Evolutionary conservation across 257 asterid species (phyloP), one percentile per base, ranked within the genome.

Genomic region (Scutellaria minor): DNA sequence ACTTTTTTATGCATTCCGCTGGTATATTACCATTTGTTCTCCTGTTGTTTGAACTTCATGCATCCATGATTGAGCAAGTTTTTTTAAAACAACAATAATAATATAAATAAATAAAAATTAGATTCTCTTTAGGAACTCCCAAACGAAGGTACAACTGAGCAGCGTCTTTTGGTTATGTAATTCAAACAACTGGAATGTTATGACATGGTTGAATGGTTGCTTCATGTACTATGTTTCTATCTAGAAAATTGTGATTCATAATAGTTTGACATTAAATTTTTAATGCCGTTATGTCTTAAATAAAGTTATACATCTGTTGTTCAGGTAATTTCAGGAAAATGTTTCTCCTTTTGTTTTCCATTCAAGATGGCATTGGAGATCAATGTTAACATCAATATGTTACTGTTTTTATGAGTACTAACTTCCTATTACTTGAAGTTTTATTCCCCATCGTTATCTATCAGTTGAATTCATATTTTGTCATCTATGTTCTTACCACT

Each of bases 201-300:
- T 75, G 48, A 40, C 18, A 75, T 58, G 40, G 56, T 59, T 53
- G 41, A 42, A 10, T 73, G 24, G 39, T 46, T 47, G 67, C 55
- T 57, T 58, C 41, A 39, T 53, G 56, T 37, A 18, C 51, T 58
- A 1, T 24, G 11, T 22, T 12, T 57, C 22, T 9, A 64, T 6
- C 41, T 65, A 22, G 5, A 40, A 39, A 47, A 37, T 22, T 57
- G 69, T 73, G 37, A 56, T 7, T 46, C 7, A 10, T 59, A 24
- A 42, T 40, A 52, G 51, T 66, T 70, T 18, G 13, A 13, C 40
- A 11, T n/a, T 53, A 11, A 56, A 41, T 52, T 53, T 41, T 73
- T 52, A 5, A 46, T 27, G 62, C 15, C 31, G 5, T 6, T 18
- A 40, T 22, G 3, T 13, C 37, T 22, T 42, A 14, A 9, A 18